phyloP scores from a whole-genome alignment of 2,329 filamentous ascomycete species.

The Diplodia corticola region DNA sequence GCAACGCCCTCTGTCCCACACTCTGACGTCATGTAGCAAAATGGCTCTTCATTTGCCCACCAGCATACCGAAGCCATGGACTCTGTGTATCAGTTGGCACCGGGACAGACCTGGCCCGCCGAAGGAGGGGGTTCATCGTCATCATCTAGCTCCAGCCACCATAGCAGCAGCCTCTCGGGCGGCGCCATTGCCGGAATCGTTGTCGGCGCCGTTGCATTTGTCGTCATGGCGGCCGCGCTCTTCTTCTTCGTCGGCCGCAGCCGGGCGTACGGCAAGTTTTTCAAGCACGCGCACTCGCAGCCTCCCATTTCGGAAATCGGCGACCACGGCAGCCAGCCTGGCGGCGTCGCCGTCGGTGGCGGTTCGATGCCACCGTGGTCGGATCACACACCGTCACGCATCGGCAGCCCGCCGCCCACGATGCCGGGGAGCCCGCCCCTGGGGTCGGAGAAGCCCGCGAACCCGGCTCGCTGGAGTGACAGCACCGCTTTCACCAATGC shows the following conservation, averaged over 20 bases:
- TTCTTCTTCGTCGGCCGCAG: conserved; percentile 64
- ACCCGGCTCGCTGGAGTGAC: conserved; percentile 18
- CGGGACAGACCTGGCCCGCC: conserved; percentile 43
- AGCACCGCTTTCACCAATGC: conserved; percentile 7
- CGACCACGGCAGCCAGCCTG: background rate
- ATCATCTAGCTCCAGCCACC: conserved; percentile 16
- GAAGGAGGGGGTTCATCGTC: conserved; percentile 30
- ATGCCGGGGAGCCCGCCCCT: background rate
- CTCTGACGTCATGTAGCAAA: conserved; percentile 1
- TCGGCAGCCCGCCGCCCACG: conserved; percentile 9
- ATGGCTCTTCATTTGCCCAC: background rate
- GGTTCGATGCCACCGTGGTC: background rate
- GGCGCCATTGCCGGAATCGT: conserved; percentile 56
- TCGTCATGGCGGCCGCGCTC: conserved; percentile 60
- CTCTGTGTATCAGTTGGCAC: conserved; percentile 33
- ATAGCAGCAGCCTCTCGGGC: conserved; percentile 32
- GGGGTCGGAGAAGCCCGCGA: conserved; percentile 5
- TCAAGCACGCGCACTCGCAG: conserved; percentile 18
- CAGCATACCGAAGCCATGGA: conserved; percentile 27
- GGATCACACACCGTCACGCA: conserved; percentile 5
- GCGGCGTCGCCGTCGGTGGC: background rate
- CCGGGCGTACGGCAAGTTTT: conserved; percentile 23
- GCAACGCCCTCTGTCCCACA: background rate
- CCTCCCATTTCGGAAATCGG: background rate
- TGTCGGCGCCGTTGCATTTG: conserved; percentile 61